These are phyloP conservation scores for Poteriospumella lacustris DNA, from an alignment of 108 stramenopile genomes.

Conservation along the genomic window DNA sequence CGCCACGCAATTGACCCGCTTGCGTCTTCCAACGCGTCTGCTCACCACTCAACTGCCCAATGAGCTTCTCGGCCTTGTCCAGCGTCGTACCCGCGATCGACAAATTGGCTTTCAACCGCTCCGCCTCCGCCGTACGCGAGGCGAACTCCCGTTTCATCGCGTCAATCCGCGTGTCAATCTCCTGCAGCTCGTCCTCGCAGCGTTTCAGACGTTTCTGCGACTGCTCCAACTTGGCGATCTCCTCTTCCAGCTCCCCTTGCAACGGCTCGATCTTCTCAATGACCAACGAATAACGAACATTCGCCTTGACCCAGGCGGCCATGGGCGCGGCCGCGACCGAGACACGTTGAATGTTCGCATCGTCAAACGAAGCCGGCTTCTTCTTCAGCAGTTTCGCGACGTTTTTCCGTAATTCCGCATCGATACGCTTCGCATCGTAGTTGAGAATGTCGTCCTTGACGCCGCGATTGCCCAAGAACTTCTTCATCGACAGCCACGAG, in stretches of 20 bases:
- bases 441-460: slow-evolving; percentile 61
- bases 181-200: slow-evolving; percentile 54
- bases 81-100: slow-evolving; percentile 52
- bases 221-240: slow-evolving; percentile 39
- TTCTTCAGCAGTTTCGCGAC: slow-evolving; percentile 49
- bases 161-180: slow-evolving; percentile 50
- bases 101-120: slow-evolving; percentile 42
- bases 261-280: slow-evolving; percentile 59
- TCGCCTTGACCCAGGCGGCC: slow-evolving; percentile 62
- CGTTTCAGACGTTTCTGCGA: slow-evolving; percentile 38
- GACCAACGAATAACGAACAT: slow-evolving; percentile 53
- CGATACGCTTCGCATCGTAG: slow-evolving; percentile 55
- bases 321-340: slow-evolving; percentile 58
- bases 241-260: slow-evolving; percentile 48
- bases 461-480: slow-evolving; percentile 56
- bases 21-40: slow-evolving; percentile 42
- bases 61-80: slow-evolving; percentile 48
- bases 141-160: slow-evolving; percentile 48
- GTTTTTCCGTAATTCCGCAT: slow-evolving; percentile 44
- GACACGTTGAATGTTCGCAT: slow-evolving; percentile 52
- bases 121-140: slow-evolving; percentile 54
- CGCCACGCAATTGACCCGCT: background rate
- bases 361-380: slow-evolving; percentile 53
- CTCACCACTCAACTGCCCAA: slow-evolving; percentile 57
- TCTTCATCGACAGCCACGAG: slow-evolving; percentile 58